Conservation (phyloP, 345 rosid species). For the Hypericum perforatum region DNA sequence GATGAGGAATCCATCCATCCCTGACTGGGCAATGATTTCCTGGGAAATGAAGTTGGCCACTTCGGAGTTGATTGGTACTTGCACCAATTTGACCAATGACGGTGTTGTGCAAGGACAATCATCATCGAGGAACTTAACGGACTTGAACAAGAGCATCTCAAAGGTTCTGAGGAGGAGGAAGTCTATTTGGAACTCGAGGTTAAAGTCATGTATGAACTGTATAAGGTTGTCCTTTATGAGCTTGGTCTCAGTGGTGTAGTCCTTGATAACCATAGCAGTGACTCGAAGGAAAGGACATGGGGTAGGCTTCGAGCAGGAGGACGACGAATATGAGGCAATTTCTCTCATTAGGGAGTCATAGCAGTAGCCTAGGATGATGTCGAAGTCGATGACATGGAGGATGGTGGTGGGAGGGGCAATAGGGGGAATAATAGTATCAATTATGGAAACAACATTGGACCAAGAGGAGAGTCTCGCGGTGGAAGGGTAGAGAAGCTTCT, state of each 20-base stretch:
- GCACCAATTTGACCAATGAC: no score
- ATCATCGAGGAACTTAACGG: conserved; percentile 56
- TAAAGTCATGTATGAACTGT: conserved; percentile 73
- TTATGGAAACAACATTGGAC: conserved; percentile 67
- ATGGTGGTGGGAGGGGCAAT: conserved; percentile 37
- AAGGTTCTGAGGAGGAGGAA: conserved; percentile 58
- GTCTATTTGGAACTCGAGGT: conserved; percentile 61
- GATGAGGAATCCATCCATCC: no score
- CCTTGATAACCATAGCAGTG: conserved; percentile 76
- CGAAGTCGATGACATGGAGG: conserved; percentile 80
- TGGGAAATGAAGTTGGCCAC: no score
- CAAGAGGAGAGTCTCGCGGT: conserved; percentile 37
- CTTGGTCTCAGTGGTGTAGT: conserved; percentile 49
- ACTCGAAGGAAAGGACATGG: conserved; percentile 43
- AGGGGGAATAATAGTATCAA: conserved; percentile 34
- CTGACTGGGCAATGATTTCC: no score
- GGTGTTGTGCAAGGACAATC: no score
- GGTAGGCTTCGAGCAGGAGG: conserved; percentile 19
- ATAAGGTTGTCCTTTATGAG: conserved; percentile 61
- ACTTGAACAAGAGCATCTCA: conserved; percentile 62
- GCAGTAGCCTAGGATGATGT: conserved; percentile 84
- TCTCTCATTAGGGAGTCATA: conserved; percentile 85
- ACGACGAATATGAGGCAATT: conserved; percentile 40
- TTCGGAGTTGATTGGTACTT: no score
- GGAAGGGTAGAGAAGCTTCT: conserved; percentile 40